Conservation (phyloP, 1,284 basidiomycete species). For the Mycena citricolor region DNA sequence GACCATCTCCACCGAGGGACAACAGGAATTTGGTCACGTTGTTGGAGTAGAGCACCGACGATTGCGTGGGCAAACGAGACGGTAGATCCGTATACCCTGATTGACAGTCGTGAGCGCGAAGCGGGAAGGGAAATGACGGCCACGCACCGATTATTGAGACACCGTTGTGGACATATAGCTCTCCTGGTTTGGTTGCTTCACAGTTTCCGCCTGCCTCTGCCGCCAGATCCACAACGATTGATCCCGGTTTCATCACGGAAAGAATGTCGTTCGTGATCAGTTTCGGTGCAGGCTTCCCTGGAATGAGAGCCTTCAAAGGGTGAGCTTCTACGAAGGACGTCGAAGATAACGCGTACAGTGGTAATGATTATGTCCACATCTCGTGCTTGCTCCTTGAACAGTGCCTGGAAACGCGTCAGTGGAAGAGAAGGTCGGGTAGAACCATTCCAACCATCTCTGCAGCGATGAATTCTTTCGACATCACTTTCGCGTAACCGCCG, state of each 20-base stretch:
- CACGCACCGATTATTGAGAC: constrained; percentile 73
- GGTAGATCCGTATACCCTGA: constrained; percentile 79
- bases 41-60: constrained; percentile 85
- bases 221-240: constrained; percentile 82
- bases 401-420: constrained; percentile 34
- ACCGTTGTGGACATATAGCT: constrained; percentile 65
- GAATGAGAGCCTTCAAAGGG: constrained; percentile 63
- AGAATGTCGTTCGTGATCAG: constrained; percentile 82
- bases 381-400: constrained; percentile 82
- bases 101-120: constrained; percentile 5
- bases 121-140: not conserved
- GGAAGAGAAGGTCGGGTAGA: not conserved
- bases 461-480: constrained; percentile 87
- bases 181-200: constrained; percentile 74
- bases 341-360: constrained; percentile 49
- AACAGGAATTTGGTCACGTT: constrained; percentile 87
- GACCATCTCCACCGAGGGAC: constrained; percentile 66
- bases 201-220: constrained; percentile 86
- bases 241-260: constrained; percentile 84
- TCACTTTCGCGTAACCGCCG: constrained; percentile 86
- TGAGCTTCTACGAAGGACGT: not conserved
- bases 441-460: constrained; percentile 72
- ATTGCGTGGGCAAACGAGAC: constrained; percentile 81
- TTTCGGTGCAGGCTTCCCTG: constrained; percentile 82
- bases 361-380: constrained; percentile 87